Conservation (phyloP, 2,329 filamentous ascomycete genomes). For the Diaporthe batatas region DNA sequence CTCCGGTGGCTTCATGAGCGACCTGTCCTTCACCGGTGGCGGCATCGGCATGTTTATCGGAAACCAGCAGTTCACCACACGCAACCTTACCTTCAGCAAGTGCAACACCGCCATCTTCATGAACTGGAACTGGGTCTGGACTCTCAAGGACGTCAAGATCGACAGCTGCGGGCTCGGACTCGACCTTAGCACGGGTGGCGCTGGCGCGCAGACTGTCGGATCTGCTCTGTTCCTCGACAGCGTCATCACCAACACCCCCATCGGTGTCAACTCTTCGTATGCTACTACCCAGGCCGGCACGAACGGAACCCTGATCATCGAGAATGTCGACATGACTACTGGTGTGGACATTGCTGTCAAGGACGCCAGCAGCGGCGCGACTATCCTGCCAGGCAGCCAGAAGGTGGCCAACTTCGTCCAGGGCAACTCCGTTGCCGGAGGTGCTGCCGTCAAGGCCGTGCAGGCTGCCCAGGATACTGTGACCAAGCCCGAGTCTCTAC, state of each 20-base stretch:
- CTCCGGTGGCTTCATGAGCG: constrained; percentile 86
- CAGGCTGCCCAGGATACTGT: constrained; percentile 71
- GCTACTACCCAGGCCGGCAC: constrained; percentile 71
- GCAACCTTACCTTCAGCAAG: constrained; percentile 85
- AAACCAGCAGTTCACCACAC: constrained; percentile 88
- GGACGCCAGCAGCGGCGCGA: constrained; percentile 66
- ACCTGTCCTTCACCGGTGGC: constrained; percentile 87
- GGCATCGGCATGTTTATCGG: constrained; percentile 83
- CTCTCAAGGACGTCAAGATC: constrained; percentile 81
- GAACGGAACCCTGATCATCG: constrained; percentile 85
- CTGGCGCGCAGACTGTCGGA: constrained; percentile 80
- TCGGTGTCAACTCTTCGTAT: constrained; percentile 84
- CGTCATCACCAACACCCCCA: constrained; percentile 79
- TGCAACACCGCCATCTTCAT: constrained; percentile 88
- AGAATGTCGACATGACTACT: constrained; percentile 87
- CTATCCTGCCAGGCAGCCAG: constrained; percentile 77
- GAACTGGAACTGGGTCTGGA: constrained; percentile 95
- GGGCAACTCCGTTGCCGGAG: constrained; percentile 77
- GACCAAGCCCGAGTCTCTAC: constrained; percentile 75
- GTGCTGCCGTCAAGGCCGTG: constrained; percentile 62
- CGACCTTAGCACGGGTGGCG: constrained; percentile 78
- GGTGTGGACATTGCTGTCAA: constrained; percentile 77
- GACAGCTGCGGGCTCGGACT: constrained; percentile 81
- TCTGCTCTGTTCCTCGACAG: constrained; percentile 88
- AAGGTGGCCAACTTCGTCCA: constrained; percentile 82